Conservation (phyloP, 164 flowering plant genomes). For the Vitis cinerea region DNA sequence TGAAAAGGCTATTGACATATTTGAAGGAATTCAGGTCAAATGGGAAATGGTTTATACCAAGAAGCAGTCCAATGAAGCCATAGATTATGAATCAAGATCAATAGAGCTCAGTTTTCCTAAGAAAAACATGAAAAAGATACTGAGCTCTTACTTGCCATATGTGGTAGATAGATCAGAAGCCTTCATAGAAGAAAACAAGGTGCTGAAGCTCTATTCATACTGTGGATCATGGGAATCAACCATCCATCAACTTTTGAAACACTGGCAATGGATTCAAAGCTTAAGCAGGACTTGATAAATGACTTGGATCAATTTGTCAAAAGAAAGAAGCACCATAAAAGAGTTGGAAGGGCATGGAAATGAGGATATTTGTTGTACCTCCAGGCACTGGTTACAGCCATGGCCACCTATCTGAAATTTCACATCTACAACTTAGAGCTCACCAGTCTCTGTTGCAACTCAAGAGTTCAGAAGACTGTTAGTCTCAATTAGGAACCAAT, state of each 20-base stretch:
- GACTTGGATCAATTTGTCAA: slow-evolving; percentile 38
- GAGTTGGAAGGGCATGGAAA: slow-evolving; percentile 28
- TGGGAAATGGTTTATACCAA: slow-evolving; percentile 13
- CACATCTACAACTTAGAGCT: no score
- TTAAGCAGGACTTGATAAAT: slow-evolving; percentile 24
- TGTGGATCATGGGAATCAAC: slow-evolving; percentile 5
- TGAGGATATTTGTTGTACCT: slow-evolving; percentile 18
- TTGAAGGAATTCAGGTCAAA: slow-evolving; percentile 3
- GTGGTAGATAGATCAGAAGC: slow-evolving; percentile 9
- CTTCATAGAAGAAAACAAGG: slow-evolving; percentile 10
- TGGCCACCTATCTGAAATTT: slow-evolving; percentile 23
- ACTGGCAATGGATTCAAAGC: slow-evolving; percentile 35
- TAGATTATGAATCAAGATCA: background rate
- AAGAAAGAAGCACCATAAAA: slow-evolving; percentile 18
- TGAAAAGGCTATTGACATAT: slow-evolving; percentile 12
- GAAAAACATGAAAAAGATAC: slow-evolving; percentile 10
- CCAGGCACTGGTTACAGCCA: slow-evolving; percentile 17
- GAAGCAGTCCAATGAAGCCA: background rate
- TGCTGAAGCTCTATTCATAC: slow-evolving; percentile 13
- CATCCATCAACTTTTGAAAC: slow-evolving; percentile 33
- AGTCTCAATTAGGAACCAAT: slow-evolving; percentile 14
- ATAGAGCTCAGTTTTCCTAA: slow-evolving; percentile 12
- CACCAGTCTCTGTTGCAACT: background rate
- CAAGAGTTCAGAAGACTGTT: slow-evolving; percentile 7
- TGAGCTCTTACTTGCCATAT: slow-evolving; percentile 12